Conservation (phyloP, 768 basidiomycete species). For the Lentinula detonsa region DNA sequence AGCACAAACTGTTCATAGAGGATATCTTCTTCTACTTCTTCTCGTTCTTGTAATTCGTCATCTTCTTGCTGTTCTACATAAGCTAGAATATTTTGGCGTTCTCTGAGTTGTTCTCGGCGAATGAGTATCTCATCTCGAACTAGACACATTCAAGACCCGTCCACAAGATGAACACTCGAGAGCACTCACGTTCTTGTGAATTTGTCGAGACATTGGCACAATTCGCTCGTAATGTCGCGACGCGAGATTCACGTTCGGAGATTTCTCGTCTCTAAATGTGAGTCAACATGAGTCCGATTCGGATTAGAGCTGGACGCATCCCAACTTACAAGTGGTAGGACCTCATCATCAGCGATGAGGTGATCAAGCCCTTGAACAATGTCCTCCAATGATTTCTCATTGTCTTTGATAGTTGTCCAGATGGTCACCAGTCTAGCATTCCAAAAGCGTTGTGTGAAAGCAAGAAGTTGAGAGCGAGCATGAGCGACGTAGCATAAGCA, state of each 20-base stretch:
- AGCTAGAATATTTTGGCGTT: conserved; percentile 40
- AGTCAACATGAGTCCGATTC: neutral
- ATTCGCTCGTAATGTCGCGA: conserved; percentile 44
- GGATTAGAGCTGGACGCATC: conserved; percentile 5
- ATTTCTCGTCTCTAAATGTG: conserved; percentile 57
- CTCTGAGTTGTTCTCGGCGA: conserved; percentile 36
- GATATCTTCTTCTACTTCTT: conserved; percentile 25
- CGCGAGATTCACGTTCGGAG: conserved; percentile 54
- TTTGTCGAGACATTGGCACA: conserved; percentile 33
- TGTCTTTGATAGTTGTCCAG: conserved; percentile 47
- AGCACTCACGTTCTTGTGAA: conserved; percentile 39
- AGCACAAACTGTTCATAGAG: conserved; percentile 31
- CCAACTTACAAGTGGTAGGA: conserved; percentile 35
- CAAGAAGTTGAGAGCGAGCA: conserved; percentile 5
- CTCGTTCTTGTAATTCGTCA: conserved; percentile 19
- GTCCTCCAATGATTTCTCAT: conserved; percentile 40
- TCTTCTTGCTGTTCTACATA: conserved; percentile 34
- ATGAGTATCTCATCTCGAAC: conserved; percentile 36
- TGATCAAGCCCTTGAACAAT: conserved; percentile 42
- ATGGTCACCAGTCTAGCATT: conserved; percentile 42
- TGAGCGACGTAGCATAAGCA: neutral
- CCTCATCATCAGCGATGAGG: conserved; percentile 35
- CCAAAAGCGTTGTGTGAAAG: neutral
- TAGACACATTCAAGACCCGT: conserved; percentile 14
- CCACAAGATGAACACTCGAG: neutral